A percentile compares a stretch with the other conserved stretches of the same genome.
Evolutionary conservation across 2,329 filamentous ascomycete genomes (phyloP).

Genomic region (Ophiobolus disseminans): DNA sequence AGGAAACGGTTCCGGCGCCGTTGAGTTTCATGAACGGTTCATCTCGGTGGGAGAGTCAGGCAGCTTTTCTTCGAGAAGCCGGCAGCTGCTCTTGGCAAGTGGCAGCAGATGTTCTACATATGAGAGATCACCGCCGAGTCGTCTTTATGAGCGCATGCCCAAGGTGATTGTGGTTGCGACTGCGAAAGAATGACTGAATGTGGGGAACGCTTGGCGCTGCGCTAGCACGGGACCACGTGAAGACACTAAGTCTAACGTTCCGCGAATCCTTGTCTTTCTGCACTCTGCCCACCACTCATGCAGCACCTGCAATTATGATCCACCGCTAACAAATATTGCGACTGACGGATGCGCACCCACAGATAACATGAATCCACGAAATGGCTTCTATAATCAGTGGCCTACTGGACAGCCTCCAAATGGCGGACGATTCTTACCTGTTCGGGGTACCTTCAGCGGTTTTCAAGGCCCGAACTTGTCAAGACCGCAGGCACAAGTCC

Average conservation of each 20-base stretch:
- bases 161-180: neutral
- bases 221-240: constrained; percentile 8
- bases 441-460: constrained; percentile 28
- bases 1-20: constrained; percentile 6
- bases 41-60: neutral
- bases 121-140: no score
- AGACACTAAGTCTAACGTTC: neutral
- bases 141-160: no score
- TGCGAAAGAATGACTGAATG: no score
- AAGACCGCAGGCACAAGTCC: constrained; percentile 13
- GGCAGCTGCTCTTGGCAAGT: neutral
- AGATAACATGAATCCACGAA: constrained; percentile 33
- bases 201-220: neutral
- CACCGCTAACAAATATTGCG: constrained; percentile 17
- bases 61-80: neutral
- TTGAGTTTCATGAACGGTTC: constrained; percentile 10
- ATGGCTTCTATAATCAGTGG: constrained; percentile 32
- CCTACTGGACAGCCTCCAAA: constrained; percentile 21
- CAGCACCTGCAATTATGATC: constrained; percentile 22
- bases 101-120: no score
- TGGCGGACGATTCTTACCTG: constrained; percentile 27
- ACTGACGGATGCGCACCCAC: constrained; percentile 18
- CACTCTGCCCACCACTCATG: constrained; percentile 16
- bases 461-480: constrained; percentile 14
- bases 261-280: constrained; percentile 9